A percentile compares a stretch with the other conserved stretches of the same genome.
phyloP scores from a whole-genome alignment of 208 protist genomes.

The Acanthamoeba sp. region DNA sequence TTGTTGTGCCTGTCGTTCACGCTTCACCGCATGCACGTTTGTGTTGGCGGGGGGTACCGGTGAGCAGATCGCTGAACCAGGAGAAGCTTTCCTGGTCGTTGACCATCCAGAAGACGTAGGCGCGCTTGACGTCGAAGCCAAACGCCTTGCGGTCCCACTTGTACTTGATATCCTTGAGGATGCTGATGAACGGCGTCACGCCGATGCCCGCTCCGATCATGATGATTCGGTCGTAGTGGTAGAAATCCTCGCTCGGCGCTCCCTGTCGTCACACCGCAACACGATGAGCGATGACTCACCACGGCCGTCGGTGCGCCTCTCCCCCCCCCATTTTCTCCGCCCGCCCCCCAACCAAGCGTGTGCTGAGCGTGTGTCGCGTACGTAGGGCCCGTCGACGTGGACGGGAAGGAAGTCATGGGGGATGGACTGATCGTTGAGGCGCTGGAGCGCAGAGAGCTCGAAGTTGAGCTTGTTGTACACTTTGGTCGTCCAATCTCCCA shows the following conservation, averaged over 20 bases:
- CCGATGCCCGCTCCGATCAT: constrained; percentile 90
- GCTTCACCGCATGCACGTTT: too few species aligned
- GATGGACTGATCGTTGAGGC: not conserved
- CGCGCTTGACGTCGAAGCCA: constrained; percentile 74
- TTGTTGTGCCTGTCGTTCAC: not conserved
- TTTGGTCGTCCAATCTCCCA: not conserved
- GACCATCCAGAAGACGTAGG: constrained; percentile 87
- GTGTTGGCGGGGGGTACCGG: not conserved
- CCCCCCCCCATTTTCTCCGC: too few species aligned
- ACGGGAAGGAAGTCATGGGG: constrained; percentile 3
- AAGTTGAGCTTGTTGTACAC: constrained; percentile 28
- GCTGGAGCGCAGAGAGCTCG: not conserved
- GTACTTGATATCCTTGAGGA: constrained; percentile 87
- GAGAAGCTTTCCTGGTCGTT: constrained; percentile 84
- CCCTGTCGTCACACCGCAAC: constrained; percentile 87
- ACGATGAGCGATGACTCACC: not conserved
- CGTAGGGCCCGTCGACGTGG: constrained; percentile 17
- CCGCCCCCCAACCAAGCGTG: too few species aligned
- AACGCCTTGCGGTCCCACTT: constrained; percentile 28
- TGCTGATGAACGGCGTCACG: constrained; percentile 88
- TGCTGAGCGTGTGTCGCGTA: constrained; percentile 30
- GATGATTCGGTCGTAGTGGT: constrained; percentile 85
- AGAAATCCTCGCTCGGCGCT: constrained; percentile 86
- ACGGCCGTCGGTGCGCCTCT: too few species aligned
- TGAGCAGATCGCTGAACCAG: constrained; percentile 86